phyloP scores from a whole-genome alignment of 2,329 filamentous ascomycete genomes.

The Talaromyces rugulosus region DNA sequence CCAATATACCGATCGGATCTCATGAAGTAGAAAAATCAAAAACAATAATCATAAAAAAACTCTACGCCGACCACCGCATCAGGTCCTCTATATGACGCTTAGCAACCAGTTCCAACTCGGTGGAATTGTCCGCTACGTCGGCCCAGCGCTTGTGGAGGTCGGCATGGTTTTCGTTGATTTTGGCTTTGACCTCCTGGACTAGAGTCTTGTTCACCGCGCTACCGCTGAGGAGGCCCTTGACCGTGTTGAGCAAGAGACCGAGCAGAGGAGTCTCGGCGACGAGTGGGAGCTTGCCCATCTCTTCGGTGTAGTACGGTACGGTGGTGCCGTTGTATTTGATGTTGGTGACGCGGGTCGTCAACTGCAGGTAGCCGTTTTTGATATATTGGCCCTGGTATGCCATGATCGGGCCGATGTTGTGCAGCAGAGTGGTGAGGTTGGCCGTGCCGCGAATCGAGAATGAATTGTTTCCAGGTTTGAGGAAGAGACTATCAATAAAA shows the following conservation, averaged over 20 bases:
- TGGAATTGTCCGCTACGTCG: constrained; percentile 6
- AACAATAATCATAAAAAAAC: not conserved
- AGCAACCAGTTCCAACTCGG: constrained; percentile 7
- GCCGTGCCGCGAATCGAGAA: constrained; percentile 46
- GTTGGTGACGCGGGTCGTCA: constrained; percentile 23
- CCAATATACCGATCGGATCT: not conserved
- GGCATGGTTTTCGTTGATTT: not conserved
- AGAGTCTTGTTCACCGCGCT: constrained; percentile 1
- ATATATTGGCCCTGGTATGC: constrained; percentile 22
- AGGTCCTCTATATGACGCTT: constrained; percentile 8
- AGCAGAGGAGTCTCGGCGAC: constrained; percentile 25
- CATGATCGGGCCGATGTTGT: constrained; percentile 23
- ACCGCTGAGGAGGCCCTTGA: constrained; percentile 6
- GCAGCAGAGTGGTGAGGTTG: constrained; percentile 39
- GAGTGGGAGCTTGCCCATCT: constrained; percentile 28
- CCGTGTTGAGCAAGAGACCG: constrained; percentile 26
- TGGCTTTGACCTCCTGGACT: not conserved
- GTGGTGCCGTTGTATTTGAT: constrained; percentile 27
- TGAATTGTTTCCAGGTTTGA: constrained; percentile 52
- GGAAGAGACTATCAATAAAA: constrained; percentile 46
- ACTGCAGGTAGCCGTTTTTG: constrained; percentile 23
- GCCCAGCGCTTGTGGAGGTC: not conserved
- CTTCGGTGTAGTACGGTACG: constrained; percentile 32
- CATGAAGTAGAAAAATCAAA: not conserved
- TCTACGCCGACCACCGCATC: not conserved